phyloP scores from a whole-genome alignment of 352 stramenopile genomes.

The Elongisporangium prolatum region DNA sequence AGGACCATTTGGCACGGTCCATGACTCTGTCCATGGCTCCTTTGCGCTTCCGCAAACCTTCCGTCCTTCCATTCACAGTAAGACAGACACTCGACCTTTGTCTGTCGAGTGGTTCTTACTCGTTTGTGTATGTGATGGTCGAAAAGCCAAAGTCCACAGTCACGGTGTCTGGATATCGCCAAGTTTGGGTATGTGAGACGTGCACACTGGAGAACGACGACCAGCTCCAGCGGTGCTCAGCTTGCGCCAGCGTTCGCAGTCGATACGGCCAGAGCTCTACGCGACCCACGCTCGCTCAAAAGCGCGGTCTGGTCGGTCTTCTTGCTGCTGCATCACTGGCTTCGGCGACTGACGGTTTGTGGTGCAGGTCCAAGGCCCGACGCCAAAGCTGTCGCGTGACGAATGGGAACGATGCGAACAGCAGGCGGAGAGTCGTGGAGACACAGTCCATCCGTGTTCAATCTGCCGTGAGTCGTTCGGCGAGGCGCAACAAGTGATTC shows the following conservation, averaged over 20 bases:
- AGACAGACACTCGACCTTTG: no score
- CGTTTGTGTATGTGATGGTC: not conserved
- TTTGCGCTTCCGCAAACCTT: constrained; percentile 11
- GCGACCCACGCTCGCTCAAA: constrained; percentile 56
- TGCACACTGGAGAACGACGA: constrained; percentile 80
- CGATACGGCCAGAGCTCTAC: constrained; percentile 19
- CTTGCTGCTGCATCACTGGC: not conserved
- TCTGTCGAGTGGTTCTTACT: no score
- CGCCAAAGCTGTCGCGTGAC: constrained; percentile 51
- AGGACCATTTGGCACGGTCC: constrained; percentile 50
- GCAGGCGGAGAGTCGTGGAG: constrained; percentile 54
- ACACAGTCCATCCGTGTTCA: constrained; percentile 64
- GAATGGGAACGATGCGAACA: constrained; percentile 75
- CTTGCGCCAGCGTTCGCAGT: constrained; percentile 32
- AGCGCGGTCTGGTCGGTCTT: constrained; percentile 52
- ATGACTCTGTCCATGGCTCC: constrained; percentile 38
- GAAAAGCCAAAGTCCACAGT: not conserved
- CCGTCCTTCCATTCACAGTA: constrained; percentile 3
- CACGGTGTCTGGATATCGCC: constrained; percentile 32
- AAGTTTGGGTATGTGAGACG: constrained; percentile 71
- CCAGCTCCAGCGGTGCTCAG: constrained; percentile 31
- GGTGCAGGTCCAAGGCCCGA: constrained; percentile 39
- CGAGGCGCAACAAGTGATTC: constrained; percentile 69
- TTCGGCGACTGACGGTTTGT: not conserved
- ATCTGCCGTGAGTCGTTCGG: constrained; percentile 80